Evolutionary conservation across 1,284 basidiomycete genomes (phyloP), one percentile per base, ranked within the genome.

Genomic region (Dichomitus squalens): DNA sequence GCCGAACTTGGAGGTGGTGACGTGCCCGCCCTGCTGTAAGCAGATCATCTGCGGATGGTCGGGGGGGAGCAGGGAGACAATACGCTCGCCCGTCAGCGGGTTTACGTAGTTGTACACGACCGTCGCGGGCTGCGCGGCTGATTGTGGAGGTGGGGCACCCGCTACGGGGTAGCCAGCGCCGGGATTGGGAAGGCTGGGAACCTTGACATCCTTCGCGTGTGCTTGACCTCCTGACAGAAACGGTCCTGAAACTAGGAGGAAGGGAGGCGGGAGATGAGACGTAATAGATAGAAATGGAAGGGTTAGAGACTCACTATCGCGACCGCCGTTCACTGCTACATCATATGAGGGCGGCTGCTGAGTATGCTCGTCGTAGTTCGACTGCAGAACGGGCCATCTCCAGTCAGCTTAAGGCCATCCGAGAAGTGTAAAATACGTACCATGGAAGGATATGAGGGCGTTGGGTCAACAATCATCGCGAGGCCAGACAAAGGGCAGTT

Each of bases 41-140:
- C 90, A 93, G 34, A 88, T 65, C 90, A 92, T 92, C 72, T 90
- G 84, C 0, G 90, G 91, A 67, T 92, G 86, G 59, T 84, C 78
- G 1, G 90, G 90, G 0, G 90, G 86, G 2, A 91, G 74, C 2
- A 81, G 70, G 1, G 84, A 81, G 4, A 76, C 69, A 39, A 84
- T 49, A n/a, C 73, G 67, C 29, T 82, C 76, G n/a, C 77, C 76
- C 0, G 79, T 81, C 1, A 41, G 35, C 7, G 82, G 79, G 63
- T 82, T 76, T 43, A 80, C 67, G 61, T 79, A 80, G 65, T 76
- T 73, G 64, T 78, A 78, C 7, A 79, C 73, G 11, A 65, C 68
- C 41, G 69, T 70, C 29, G 68, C 58, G 33, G 72, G 70, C 61
- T 67, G 66, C 14, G 55, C 51, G 4, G 61, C 67, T 20, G 53